Evolutionary conservation across 2,329 filamentous ascomycete species (phyloP).

Genomic region (Cercospora sp.): DNA sequence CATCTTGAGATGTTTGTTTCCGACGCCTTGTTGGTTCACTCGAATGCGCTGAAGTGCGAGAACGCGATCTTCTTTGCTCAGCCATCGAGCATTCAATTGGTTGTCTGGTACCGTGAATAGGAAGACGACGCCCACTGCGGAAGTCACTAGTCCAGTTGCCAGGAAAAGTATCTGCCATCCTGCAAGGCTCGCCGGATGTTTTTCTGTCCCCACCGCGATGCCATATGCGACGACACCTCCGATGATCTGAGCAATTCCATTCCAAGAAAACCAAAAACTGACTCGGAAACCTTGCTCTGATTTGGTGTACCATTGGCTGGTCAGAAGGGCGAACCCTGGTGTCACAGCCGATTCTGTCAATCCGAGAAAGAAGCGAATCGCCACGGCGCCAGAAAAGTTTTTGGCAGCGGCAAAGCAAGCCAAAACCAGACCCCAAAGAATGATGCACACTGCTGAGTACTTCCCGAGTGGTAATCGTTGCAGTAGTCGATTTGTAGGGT

Average conservation of each 20-base stretch:
- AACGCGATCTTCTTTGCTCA: slow-evolving; percentile 66
- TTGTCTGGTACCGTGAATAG: slow-evolving; percentile 57
- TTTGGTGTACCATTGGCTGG: slow-evolving; percentile 72
- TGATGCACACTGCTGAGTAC: slow-evolving; percentile 64
- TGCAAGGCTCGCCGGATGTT: slow-evolving; percentile 58
- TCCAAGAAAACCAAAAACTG: slow-evolving; percentile 72
- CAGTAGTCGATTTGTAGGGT: slow-evolving; percentile 64
- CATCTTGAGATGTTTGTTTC: slow-evolving; percentile 49
- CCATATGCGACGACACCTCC: slow-evolving; percentile 65
- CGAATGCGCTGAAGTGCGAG: slow-evolving; percentile 71
- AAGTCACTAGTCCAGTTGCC: slow-evolving; percentile 48
- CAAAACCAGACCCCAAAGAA: slow-evolving; percentile 63
- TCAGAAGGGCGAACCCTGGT: slow-evolving; percentile 68
- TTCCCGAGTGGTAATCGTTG: slow-evolving; percentile 66
- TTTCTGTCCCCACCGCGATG: slow-evolving; percentile 58
- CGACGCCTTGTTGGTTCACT: slow-evolving; percentile 73
- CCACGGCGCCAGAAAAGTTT: slow-evolving; percentile 62
- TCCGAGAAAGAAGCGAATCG: slow-evolving; percentile 67
- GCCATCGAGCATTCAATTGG: slow-evolving; percentile 61
- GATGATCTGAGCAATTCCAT: slow-evolving; percentile 64
- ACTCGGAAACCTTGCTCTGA: too few relatives aligned
- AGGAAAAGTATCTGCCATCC: slow-evolving; percentile 65
- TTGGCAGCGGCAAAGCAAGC: slow-evolving; percentile 63
- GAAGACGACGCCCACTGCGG: slow-evolving; percentile 46
- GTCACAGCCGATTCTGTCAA: slow-evolving; percentile 69